These are phyloP conservation scores for Gossypium gossypioides DNA, from an alignment of 441 rosid species.

Conservation along the genomic window DNA sequence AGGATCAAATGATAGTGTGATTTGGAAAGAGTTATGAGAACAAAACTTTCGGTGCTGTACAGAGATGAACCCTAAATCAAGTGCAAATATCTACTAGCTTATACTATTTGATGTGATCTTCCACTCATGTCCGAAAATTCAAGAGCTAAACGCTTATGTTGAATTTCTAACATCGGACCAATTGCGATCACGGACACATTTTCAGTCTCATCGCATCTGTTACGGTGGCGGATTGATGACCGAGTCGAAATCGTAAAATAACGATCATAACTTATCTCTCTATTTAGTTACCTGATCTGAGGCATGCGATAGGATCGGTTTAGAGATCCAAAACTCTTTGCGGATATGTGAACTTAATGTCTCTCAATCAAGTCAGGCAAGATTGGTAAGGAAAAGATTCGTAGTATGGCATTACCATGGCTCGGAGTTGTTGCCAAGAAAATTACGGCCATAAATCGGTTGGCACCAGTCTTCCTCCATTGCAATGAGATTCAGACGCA, in stretches of 20 bases:
- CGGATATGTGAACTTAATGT: neutral
- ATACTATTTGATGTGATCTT: neutral
- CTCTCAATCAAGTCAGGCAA: neutral
- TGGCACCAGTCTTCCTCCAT: constrained; percentile 55
- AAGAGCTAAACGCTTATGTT: neutral
- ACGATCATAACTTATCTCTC: neutral
- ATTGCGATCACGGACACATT: constrained; percentile 1
- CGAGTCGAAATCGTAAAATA: neutral
- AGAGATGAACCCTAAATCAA: neutral
- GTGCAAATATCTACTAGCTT: neutral
- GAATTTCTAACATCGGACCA: neutral
- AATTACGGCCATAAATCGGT: constrained; percentile 33
- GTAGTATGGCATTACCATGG: constrained; percentile 36
- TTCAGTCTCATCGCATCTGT: neutral
- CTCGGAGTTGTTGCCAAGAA: constrained; percentile 46
- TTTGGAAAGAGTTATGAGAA: neutral
- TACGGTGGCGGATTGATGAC: constrained; percentile 13
- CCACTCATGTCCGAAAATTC: neutral
- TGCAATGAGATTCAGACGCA: constrained; percentile 43
- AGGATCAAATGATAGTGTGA: neutral
- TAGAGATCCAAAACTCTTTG: neutral
- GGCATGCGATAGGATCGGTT: neutral
- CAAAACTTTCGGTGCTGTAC: neutral
- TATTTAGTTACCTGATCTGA: neutral
- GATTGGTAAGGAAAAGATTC: neutral